Evolutionary conservation across 208 protist species (phyloP).

Genomic region (Trypanosoma platydactyli): DNA sequence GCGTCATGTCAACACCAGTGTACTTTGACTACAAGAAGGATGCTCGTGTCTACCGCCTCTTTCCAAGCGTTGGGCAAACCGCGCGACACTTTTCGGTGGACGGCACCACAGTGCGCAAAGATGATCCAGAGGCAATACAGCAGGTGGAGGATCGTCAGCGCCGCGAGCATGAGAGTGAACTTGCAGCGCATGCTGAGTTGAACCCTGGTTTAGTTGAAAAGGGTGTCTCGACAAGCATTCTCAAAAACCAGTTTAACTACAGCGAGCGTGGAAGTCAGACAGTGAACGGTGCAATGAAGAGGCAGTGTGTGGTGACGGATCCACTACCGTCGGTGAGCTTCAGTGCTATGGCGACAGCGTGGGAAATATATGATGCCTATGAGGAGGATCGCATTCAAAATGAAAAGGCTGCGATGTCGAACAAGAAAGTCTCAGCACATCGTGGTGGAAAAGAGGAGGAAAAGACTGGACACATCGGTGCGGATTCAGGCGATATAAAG

Average conservation of each 20-base stretch:
- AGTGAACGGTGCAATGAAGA: conserved; percentile 90
- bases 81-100: conserved; percentile 85
- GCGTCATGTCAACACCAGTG: conserved; percentile 90
- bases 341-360: conserved; percentile 88
- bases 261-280: conserved; percentile 95
- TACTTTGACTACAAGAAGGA: conserved; percentile 94
- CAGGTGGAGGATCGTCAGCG: conserved; percentile 84
- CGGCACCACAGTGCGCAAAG: conserved; percentile 79
- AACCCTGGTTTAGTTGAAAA: conserved; percentile 86
- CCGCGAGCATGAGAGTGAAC: conserved; percentile 66
- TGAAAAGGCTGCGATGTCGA: conserved; percentile 69
- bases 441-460: conserved; percentile 83
- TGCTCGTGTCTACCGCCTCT: conserved; percentile 86
- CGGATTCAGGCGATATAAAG: conserved; percentile 32
- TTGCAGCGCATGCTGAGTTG: conserved; percentile 75
- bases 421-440: conserved; percentile 64
- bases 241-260: conserved; percentile 99
- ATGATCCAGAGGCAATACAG: conserved; percentile 86
- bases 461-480: conserved; percentile 24
- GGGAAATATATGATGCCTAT: conserved; percentile 96
- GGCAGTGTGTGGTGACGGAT: conserved; percentile 88
- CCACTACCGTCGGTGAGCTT: conserved; percentile 91
- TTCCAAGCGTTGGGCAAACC: conserved; percentile 86
- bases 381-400: conserved; percentile 88
- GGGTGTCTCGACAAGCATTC: conserved; percentile 82